A percentile compares a stretch with the other conserved stretches of the same genome.
Conservation (phyloP, 768 basidiomycete species). For the Mycena amicta region DNA sequence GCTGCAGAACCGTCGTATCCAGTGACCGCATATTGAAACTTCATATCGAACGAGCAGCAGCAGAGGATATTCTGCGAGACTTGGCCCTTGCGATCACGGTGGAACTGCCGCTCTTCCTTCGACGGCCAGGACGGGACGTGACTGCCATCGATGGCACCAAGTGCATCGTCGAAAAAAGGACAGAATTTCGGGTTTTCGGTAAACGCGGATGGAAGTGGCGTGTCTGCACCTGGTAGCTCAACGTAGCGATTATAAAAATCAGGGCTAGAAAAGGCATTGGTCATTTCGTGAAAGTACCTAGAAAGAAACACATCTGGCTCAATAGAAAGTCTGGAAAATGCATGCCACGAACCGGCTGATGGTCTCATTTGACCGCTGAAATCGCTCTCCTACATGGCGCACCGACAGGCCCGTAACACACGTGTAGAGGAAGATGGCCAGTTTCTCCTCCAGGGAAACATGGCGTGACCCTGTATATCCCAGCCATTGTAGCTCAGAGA, state of each 20-base stretch:
- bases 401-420: conserved; percentile 25
- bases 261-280: conserved; percentile 25
- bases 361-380: conserved; percentile 13
- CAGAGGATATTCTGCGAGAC: conserved; percentile 32
- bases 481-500: conserved; percentile 6
- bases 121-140: conserved; percentile 28
- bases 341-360: conserved; percentile 21
- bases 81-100: conserved; percentile 27
- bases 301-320: conserved; percentile 7
- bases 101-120: conserved; percentile 11
- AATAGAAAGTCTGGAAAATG: conserved; percentile 6
- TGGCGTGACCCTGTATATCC: conserved; percentile 7
- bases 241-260: conserved; percentile 33
- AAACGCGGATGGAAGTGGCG: conserved; percentile 29
- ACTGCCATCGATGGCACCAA: conserved; percentile 39
- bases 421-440: conserved; percentile 31
- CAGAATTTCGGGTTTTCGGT: conserved; percentile 32
- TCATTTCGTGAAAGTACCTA: conserved; percentile 33
- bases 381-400: conserved; percentile 24
- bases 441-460: conserved; percentile 25
- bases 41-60: conserved; percentile 24
- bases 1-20: conserved; percentile 29
- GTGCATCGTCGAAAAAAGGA: conserved; percentile 34
- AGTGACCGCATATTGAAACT: conserved; percentile 26
- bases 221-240: conserved; percentile 8